These are phyloP conservation scores for Myriosclerotinia curreyana DNA, from an alignment of 2,329 filamentous ascomycete species.

Conservation along the genomic window DNA sequence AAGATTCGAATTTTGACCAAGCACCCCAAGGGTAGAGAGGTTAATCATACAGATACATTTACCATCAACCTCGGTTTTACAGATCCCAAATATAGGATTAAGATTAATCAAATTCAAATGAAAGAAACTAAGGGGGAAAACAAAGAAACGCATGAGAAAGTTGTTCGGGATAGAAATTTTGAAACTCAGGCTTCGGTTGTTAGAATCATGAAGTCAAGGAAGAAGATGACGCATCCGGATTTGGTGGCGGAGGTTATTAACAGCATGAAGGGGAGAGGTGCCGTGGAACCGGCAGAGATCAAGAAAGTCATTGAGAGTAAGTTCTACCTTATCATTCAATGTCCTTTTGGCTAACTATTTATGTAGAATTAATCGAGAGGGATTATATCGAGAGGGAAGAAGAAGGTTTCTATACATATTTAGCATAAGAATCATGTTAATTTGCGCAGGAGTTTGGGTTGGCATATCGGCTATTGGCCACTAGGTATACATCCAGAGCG, in stretches of 20 bases:
- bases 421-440: constrained; percentile 49
- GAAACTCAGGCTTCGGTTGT: constrained; percentile 98
- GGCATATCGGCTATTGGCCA: not conserved
- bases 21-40: constrained; percentile 78
- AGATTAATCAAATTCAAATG: constrained; percentile 98
- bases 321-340: constrained; percentile 39
- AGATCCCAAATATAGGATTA: constrained; percentile 83
- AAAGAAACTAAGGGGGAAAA: constrained; percentile 96
- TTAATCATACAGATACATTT: constrained; percentile 77
- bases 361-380: constrained; percentile 72
- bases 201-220: constrained; percentile 92
- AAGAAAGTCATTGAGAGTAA: constrained; percentile 95
- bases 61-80: constrained; percentile 73
- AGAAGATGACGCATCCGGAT: constrained; percentile 81
- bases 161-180: constrained; percentile 85
- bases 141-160: constrained; percentile 85
- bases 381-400: constrained; percentile 82
- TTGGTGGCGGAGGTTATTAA: constrained; percentile 89
- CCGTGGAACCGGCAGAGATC: constrained; percentile 80
- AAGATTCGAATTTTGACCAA: constrained; percentile 82
- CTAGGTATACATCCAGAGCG: not conserved
- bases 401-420: constrained; percentile 67
- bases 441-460: not conserved
- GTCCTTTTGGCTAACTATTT: constrained; percentile 34
- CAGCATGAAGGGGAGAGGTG: constrained; percentile 81